Percentiles rank a stretch among this genome's conserved stretches.
phyloP scores from a whole-genome alignment of 495 filamentous ascomycete genomes.

The Neurospora tetrasperma region DNA sequence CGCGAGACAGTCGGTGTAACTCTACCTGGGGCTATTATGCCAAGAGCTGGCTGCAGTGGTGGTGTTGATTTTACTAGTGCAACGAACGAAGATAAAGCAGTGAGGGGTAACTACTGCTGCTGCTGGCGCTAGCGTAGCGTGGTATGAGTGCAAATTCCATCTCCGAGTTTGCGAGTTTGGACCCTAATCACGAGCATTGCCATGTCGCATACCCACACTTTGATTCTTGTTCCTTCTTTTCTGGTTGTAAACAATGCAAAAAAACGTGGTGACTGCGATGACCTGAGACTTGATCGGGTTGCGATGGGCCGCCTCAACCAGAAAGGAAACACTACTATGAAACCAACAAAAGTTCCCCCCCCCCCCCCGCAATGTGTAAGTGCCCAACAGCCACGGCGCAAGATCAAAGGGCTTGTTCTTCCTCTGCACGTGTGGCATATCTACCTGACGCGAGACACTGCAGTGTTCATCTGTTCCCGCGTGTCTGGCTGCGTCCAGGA shows the following conservation, averaged over 20 bases:
- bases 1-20: background rate
- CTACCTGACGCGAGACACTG: background rate
- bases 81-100: background rate
- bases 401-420: background rate
- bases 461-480: background rate
- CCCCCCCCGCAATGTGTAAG: constrained; percentile 12
- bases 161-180: background rate
- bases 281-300: constrained; percentile 4
- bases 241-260: background rate
- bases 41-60: background rate
- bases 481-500: background rate
- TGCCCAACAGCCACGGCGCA: constrained; percentile 12
- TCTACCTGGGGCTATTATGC: background rate
- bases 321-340: background rate
- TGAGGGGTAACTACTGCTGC: background rate
- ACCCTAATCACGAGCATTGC: background rate
- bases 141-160: background rate
- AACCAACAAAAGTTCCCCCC: constrained; percentile 8
- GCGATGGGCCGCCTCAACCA: constrained; percentile 2
- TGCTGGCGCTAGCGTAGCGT: background rate
- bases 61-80: background rate
- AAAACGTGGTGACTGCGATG: background rate
- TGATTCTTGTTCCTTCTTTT: background rate
- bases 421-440: constrained; percentile 4
- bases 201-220: background rate